Conservation (phyloP, 495 filamentous ascomycete species). For the Podospora australis region DNA sequence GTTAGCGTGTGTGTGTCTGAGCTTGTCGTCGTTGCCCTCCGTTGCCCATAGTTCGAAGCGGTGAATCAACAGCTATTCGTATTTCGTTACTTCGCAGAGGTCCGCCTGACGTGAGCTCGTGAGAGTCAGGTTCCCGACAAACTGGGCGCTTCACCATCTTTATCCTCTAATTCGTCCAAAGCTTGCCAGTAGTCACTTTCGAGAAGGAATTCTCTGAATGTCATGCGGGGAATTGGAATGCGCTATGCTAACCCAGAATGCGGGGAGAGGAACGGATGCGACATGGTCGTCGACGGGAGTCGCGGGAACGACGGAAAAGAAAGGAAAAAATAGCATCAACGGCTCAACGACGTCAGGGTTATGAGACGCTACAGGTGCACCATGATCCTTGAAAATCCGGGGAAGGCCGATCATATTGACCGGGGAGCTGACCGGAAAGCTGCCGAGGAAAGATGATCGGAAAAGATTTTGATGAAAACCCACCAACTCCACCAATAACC, state of each 20-base stretch:
- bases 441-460: too few relatives aligned
- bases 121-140: too few relatives aligned
- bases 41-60: background rate
- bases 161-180: too few relatives aligned
- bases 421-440: background rate
- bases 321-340: background rate
- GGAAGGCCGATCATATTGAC: constrained; percentile 6
- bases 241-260: background rate
- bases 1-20: background rate
- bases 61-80: too few relatives aligned
- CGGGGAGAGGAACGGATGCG: too few relatives aligned
- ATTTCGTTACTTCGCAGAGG: background rate
- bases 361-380: background rate
- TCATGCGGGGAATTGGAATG: background rate
- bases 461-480: too few relatives aligned
- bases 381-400: constrained; percentile 13
- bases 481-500: background rate
- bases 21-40: background rate
- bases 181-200: too few relatives aligned
- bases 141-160: too few relatives aligned
- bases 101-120: background rate
- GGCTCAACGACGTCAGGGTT: background rate
- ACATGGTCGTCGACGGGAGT: background rate
- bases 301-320: background rate
- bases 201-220: background rate